phyloP scores from a whole-genome alignment of 2,329 filamentous ascomycete species.

The Penicillium sp. region DNA sequence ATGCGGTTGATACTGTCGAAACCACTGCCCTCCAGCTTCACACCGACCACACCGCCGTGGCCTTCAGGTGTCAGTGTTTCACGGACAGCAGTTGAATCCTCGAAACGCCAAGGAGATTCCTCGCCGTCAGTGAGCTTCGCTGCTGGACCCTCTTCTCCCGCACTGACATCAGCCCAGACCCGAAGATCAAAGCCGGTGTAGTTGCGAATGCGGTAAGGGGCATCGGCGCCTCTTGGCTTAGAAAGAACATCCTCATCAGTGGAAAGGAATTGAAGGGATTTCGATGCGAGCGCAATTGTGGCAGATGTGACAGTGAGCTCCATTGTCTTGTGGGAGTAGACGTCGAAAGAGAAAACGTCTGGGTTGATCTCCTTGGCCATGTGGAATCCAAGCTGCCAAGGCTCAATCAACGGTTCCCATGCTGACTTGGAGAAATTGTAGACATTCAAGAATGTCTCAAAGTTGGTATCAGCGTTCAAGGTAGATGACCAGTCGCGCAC shows the following conservation, averaged over 20 bases:
- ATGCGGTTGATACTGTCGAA: slow-evolving; percentile 91
- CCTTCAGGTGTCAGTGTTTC: slow-evolving; percentile 87
- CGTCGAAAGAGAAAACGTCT: slow-evolving; percentile 77
- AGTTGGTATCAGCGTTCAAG: slow-evolving; percentile 82
- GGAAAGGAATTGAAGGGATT: slow-evolving; percentile 87
- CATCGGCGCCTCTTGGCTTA: slow-evolving; percentile 87
- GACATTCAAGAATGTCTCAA: slow-evolving; percentile 93
- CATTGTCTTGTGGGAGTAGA: slow-evolving; percentile 85
- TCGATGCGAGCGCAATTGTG: slow-evolving; percentile 88
- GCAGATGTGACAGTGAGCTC: slow-evolving; percentile 92
- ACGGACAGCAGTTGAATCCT: slow-evolving; percentile 94
- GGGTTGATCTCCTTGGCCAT: slow-evolving; percentile 76
- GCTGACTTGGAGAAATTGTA: slow-evolving; percentile 99
- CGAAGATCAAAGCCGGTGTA: slow-evolving; percentile 91
- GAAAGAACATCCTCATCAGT: slow-evolving; percentile 88
- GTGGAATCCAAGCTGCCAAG: slow-evolving; percentile 92
- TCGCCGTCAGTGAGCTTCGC: slow-evolving; percentile 83
- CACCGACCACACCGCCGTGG: slow-evolving; percentile 74
- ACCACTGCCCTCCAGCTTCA: slow-evolving; percentile 87
- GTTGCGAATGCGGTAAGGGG: slow-evolving; percentile 90
- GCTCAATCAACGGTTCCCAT: slow-evolving; percentile 95
- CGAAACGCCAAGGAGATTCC: slow-evolving; percentile 93
- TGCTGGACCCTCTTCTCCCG: slow-evolving; percentile 67
- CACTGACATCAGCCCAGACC: slow-evolving; percentile 75
- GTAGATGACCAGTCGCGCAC: slow-evolving; percentile 90